Evolutionary conservation across 306 rosid species (phyloP).

Genomic region (Trifolium repens): DNA sequence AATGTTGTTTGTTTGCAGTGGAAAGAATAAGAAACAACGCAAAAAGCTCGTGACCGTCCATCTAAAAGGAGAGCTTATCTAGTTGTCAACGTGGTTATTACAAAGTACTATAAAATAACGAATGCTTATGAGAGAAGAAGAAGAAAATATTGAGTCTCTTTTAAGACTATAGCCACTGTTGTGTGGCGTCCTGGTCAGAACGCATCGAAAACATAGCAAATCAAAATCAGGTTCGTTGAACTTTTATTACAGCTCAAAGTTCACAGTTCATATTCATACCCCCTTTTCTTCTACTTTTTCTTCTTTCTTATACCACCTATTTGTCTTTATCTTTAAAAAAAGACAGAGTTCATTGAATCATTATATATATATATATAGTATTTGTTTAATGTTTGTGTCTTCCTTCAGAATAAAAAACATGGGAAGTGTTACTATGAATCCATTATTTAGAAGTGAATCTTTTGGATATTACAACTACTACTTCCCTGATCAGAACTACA

Average conservation of each 20-base stretch:
- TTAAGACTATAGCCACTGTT: constrained; percentile 41
- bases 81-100: constrained; percentile 57
- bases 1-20: no score
- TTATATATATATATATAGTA: no score
- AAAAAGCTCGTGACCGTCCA: constrained; percentile 58
- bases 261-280: background rate
- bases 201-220: constrained; percentile 40
- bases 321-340: background rate
- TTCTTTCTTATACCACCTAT: no score
- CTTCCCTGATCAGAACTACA: constrained; percentile 49
- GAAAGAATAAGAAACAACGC: constrained; percentile 32
- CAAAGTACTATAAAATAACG: constrained; percentile 34
- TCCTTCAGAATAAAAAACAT: background rate
- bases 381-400: no score
- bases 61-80: constrained; percentile 39
- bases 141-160: constrained; percentile 14
- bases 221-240: constrained; percentile 44
- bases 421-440: constrained; percentile 42
- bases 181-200: constrained; percentile 52
- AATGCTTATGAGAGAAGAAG: background rate
- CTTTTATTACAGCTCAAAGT: constrained; percentile 3
- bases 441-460: constrained; percentile 59
- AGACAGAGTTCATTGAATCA: background rate
- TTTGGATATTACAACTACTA: constrained; percentile 44
- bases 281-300: constrained; percentile 2